Conservation (phyloP, 192 early-diverging fungal genomes). For the Linnemannia exigua region DNA sequence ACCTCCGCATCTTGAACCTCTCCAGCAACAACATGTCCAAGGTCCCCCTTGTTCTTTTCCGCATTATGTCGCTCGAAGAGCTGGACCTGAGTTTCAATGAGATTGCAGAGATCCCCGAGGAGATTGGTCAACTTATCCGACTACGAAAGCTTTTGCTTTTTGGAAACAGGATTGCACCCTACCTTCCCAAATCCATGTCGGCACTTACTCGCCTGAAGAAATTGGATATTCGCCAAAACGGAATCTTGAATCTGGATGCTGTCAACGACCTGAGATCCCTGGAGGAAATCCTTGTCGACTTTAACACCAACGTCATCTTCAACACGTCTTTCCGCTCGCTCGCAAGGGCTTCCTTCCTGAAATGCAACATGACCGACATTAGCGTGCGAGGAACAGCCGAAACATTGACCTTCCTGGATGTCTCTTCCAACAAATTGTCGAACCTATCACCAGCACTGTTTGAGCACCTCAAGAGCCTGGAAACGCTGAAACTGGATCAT, state of each 20-base stretch:
- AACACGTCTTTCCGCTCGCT: conserved; percentile 72
- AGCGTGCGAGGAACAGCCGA: conserved; percentile 60
- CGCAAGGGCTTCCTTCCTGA: conserved; percentile 68
- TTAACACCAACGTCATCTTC: conserved; percentile 76
- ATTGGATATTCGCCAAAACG: conserved; percentile 88
- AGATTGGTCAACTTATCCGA: conserved; percentile 74
- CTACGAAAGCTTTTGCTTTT: conserved; percentile 74
- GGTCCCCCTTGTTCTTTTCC: conserved; percentile 77
- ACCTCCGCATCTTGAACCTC: conserved; percentile 77
- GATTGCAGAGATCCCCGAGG: conserved; percentile 79
- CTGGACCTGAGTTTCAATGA: conserved; percentile 90
- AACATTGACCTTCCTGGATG: conserved; percentile 62
- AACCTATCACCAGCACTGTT: conserved; percentile 74
- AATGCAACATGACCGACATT: conserved; percentile 81
- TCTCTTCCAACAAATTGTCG: conserved; percentile 80
- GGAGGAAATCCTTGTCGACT: conserved; percentile 77
- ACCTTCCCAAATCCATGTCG: conserved; percentile 73
- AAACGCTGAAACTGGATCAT: conserved; percentile 74
- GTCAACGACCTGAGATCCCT: conserved; percentile 69
- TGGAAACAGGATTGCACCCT: conserved; percentile 83
- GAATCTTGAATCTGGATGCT: conserved; percentile 76
- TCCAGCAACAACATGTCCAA: conserved; percentile 84
- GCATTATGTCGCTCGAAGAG: conserved; percentile 70
- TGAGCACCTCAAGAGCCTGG: conserved; percentile 66
- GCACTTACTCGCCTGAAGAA: conserved; percentile 72